Conservation (phyloP, 2,329 filamentous ascomycete species). For the Dothistroma pini region DNA sequence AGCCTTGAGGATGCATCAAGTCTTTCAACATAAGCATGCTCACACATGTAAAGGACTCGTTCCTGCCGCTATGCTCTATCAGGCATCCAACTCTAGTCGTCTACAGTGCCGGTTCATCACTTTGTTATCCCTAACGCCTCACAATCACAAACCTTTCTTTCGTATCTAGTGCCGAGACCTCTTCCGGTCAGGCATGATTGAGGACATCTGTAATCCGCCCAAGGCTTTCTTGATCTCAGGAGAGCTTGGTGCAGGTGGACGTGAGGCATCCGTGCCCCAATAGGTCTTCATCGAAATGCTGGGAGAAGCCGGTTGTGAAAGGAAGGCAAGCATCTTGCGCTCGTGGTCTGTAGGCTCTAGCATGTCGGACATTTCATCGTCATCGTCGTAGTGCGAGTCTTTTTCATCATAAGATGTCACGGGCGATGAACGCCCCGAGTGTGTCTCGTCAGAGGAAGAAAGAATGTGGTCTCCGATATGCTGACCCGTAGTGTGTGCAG, state of each 20-base stretch:
- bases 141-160: background rate
- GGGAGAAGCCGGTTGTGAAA: constrained; percentile 23
- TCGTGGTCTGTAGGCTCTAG: constrained; percentile 5
- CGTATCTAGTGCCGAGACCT: background rate
- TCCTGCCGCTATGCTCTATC: background rate
- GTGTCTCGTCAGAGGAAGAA: constrained; percentile 23
- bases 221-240: constrained; percentile 15
- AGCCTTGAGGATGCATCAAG: background rate
- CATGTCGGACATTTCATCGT: background rate
- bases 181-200: constrained; percentile 9
- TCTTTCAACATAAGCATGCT: background rate
- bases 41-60: background rate
- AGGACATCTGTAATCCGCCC: constrained; percentile 20
- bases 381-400: constrained; percentile 13
- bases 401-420: constrained; percentile 24
- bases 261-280: constrained; percentile 9
- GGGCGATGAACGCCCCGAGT: constrained; percentile 23
- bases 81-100: background rate
- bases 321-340: constrained; percentile 15
- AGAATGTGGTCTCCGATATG: constrained; percentile 7
- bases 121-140: background rate
- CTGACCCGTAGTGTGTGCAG: background rate
- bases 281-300: constrained; percentile 23
- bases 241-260: constrained; percentile 10
- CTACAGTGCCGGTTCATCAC: background rate